Conservation (phyloP, 1,284 basidiomycete species). For the Cryptococcus maquisensis region DNA sequence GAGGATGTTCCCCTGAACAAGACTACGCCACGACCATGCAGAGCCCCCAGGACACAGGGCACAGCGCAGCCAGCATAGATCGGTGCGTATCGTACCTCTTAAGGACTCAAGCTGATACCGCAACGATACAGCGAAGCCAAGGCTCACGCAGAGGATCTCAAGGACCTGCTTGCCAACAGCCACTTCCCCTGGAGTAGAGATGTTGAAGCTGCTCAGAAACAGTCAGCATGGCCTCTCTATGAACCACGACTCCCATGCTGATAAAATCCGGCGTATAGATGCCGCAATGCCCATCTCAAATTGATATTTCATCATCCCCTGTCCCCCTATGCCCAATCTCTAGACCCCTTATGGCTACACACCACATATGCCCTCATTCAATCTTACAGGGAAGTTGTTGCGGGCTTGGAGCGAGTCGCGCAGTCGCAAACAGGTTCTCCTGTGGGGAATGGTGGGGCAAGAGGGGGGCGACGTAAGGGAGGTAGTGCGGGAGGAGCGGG, state of each 20-base stretch:
- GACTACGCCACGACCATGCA: no score
- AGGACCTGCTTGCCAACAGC: slow-evolving; percentile 28
- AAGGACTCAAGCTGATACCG: background rate
- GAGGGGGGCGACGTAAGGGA: background rate
- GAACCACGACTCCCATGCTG: background rate
- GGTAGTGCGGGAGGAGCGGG: slow-evolving; percentile 7
- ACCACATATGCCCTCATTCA: slow-evolving; percentile 84
- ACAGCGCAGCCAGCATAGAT: no score
- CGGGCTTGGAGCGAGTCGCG: slow-evolving; percentile 57
- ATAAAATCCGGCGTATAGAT: slow-evolving; percentile 51
- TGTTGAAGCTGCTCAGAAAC: slow-evolving; percentile 75
- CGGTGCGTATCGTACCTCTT: no score
- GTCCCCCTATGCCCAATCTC: slow-evolving; percentile 69
- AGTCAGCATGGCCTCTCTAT: slow-evolving; percentile 54
- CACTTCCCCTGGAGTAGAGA: slow-evolving; percentile 76
- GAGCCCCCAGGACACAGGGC: no score
- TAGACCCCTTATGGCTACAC: slow-evolving; percentile 85
- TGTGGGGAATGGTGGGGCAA: background rate
- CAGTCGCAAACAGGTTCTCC: background rate
- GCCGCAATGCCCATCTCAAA: slow-evolving; percentile 69
- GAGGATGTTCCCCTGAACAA: no score
- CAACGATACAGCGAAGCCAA: slow-evolving; percentile 16
- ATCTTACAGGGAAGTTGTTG: slow-evolving; percentile 71
- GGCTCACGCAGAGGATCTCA: slow-evolving; percentile 20
- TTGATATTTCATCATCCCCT: slow-evolving; percentile 71